Evolutionary conservation across 75 land plant species (phyloP), one percentile per base, ranked within the genome.

Genomic region (Pinus tabuliformis): DNA sequence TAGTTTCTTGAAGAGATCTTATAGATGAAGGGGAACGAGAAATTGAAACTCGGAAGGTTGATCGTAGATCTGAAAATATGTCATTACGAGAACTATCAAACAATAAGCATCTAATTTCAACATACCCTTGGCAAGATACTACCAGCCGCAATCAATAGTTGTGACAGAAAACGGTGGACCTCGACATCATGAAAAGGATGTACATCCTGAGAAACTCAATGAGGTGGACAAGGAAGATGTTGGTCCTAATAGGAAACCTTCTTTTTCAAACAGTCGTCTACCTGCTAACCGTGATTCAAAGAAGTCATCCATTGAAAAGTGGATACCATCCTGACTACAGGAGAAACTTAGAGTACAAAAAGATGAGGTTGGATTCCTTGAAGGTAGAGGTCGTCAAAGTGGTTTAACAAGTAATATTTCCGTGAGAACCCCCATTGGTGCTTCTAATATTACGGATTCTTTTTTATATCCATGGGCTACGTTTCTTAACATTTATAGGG

Each of bases 121-220:
- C 89, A 37, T 95, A 95, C 3, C 81, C 91, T 42, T 90, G 92
- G 95, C 79, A 84, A 74, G 96, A 92, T 64, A 72, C 78, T 24
- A 52, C 65, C 21, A 75, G 52, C 63, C 93, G 96, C 11, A 88
- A 72, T 61, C 77, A 88, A 68, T 75, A 36, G 93, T 1, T 83
- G 96, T 54, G 96, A 93, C 42, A 87, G 83, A 82, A 97, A 94
- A 73, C 94, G 99, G 99, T 92, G 99, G 99, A 70, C 98, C 97
- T 21, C 98, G 92, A 57, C 95, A 97, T 42, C 93, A 90, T 72
- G 93, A 93, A 33, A 90, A 90, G 76, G 98, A 95, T 36, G 71
- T 80, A 3, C 92, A 93, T 42, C 58, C 78, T 52, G 98, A 94
- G 24, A 94, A 87, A 77, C 88, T 81, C 77, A 39, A 76, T 1